A percentile compares a stretch with the other conserved stretches of the same genome.
Conservation (phyloP, 768 basidiomycete species). For the Termitomyces sp. region DNA sequence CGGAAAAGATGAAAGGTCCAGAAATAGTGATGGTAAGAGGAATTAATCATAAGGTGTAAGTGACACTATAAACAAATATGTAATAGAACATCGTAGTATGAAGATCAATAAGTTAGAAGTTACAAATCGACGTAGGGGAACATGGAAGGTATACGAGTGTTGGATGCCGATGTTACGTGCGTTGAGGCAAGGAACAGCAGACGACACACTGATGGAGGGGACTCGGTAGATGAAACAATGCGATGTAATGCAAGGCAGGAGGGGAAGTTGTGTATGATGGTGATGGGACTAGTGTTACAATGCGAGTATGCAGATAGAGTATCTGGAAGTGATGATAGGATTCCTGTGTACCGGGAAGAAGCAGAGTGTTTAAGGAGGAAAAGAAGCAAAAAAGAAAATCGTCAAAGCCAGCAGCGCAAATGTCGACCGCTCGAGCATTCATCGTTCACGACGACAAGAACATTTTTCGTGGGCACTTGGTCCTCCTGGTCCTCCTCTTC, state of each 20-base stretch:
- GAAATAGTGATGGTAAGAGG: neutral
- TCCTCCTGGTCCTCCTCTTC: constrained; percentile 21
- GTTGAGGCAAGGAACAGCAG: neutral
- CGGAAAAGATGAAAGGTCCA: neutral
- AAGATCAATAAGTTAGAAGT: neutral
- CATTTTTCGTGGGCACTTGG: constrained; percentile 10
- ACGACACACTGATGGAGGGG: neutral
- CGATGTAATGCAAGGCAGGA: neutral
- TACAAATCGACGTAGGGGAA: neutral
- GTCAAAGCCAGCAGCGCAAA: constrained; percentile 11
- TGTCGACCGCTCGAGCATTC: constrained; percentile 4
- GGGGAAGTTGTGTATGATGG: neutral
- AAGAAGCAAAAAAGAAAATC: neutral
- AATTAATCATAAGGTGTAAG: too few species aligned
- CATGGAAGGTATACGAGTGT: neutral
- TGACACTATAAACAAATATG: neutral
- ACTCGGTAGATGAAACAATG: neutral
- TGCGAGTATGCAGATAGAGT: neutral
- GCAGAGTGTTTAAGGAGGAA: neutral
- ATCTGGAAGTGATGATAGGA: neutral
- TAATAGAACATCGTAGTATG: neutral
- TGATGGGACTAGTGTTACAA: constrained; percentile 4
- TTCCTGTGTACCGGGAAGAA: neutral
- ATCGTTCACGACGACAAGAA: constrained; percentile 19
- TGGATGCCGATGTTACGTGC: neutral